Evolutionary conservation across 2,329 filamentous ascomycete species (phyloP).

Genomic region (Colletotrichum aenigma): DNA sequence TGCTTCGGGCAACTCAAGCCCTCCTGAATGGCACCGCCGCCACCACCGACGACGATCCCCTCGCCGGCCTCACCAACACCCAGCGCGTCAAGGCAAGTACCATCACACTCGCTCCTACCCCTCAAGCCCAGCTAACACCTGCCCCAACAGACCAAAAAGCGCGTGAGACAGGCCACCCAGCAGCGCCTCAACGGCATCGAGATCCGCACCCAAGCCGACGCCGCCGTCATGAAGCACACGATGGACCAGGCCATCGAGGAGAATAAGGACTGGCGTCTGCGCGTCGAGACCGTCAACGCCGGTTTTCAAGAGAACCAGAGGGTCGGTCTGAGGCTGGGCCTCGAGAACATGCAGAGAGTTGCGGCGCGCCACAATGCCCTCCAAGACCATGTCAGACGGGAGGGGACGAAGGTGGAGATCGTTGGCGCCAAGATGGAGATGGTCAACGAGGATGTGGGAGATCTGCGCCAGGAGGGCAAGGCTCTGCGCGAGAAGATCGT

Average conservation of each 20-base stretch:
- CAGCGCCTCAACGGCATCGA: too few relatives aligned
- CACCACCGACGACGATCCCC: too few relatives aligned
- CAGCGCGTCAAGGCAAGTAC: too few relatives aligned
- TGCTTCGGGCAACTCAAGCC: too few relatives aligned
- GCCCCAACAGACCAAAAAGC: too few relatives aligned
- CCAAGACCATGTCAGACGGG: too few relatives aligned
- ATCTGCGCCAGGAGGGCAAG: not conserved
- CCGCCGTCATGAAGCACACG: not conserved
- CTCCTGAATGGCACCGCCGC: too few relatives aligned
- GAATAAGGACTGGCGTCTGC: not conserved
- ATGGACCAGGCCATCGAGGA: not conserved
- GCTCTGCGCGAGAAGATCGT: not conserved
- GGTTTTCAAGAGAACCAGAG: not conserved
- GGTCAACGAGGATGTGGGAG: not conserved
- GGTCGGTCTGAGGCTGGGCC: not conserved
- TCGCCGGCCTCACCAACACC: too few relatives aligned
- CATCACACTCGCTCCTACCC: too few relatives aligned
- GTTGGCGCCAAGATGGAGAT: not conserved
- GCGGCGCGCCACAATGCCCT: not conserved
- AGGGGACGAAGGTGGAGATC: not conserved
- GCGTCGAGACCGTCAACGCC: not conserved
- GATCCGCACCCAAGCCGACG: too few relatives aligned
- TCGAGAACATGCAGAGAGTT: not conserved
- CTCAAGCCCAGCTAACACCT: fast-evolving
- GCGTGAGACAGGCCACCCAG: too few relatives aligned